These are phyloP conservation scores for Tolypocladium album DNA, from an alignment of 2,329 filamentous ascomycete genomes.

Conservation along the genomic window DNA sequence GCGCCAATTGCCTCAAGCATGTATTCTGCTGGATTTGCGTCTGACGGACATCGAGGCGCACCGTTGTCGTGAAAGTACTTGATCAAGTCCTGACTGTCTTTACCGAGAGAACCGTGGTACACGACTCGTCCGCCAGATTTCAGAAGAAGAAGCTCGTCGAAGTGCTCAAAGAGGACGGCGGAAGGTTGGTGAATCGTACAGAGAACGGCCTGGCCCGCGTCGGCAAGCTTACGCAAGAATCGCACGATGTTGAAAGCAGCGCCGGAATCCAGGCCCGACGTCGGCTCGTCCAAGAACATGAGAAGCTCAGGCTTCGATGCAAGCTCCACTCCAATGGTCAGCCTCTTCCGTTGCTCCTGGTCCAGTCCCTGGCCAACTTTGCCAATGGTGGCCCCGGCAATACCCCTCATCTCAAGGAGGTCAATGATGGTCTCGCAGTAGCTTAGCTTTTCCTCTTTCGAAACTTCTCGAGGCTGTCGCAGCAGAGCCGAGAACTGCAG, in stretches of 20 bases:
- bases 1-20: constrained; percentile 50
- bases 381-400: constrained; percentile 56
- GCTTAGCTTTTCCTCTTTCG: constrained; percentile 51
- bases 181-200: constrained; percentile 53
- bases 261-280: constrained; percentile 46
- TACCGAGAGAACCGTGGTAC: constrained; percentile 43
- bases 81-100: constrained; percentile 34
- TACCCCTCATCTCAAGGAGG: constrained; percentile 55
- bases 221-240: constrained; percentile 50
- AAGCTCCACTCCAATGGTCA: constrained; percentile 46
- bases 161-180: constrained; percentile 43
- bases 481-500: constrained; percentile 55
- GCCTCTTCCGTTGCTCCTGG: constrained; percentile 44
- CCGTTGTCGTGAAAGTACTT: constrained; percentile 42
- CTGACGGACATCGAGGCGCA: constrained; percentile 31
- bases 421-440: constrained; percentile 61
- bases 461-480: constrained; percentile 46
- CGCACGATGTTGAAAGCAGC: constrained; percentile 51
- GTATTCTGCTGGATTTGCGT: constrained; percentile 43
- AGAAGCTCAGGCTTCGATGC: constrained; percentile 48
- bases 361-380: constrained; percentile 47
- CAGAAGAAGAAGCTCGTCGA: constrained; percentile 44
- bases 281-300: constrained; percentile 55
- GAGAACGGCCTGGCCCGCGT: constrained; percentile 47
- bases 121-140: constrained; percentile 40